Evolutionary conservation across 805 yeast genomes (phyloP).

Genomic region (Wickerhamiella siamensis): DNA sequence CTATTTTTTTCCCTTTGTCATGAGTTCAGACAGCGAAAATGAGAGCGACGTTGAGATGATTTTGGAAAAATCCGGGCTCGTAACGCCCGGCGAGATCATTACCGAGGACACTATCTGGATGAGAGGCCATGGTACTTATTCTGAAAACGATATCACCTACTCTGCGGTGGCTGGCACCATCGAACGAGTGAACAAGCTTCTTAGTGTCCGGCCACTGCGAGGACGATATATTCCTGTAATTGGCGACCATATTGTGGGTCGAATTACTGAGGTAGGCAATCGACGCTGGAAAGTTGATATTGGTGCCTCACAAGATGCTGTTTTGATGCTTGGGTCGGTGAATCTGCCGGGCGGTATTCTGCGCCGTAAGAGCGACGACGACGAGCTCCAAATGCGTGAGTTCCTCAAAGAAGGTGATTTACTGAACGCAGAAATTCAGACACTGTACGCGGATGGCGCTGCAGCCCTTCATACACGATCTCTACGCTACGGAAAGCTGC

Average conservation of each 20-base stretch:
- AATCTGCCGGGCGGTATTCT: slow-evolving; percentile 95
- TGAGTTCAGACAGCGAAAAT: background rate
- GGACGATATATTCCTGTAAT: slow-evolving; percentile 88
- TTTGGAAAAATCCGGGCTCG: slow-evolving; percentile 29
- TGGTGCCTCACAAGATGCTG: slow-evolving; percentile 88
- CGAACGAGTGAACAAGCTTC: slow-evolving; percentile 67
- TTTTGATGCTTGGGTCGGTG: slow-evolving; percentile 84
- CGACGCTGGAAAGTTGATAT: slow-evolving; percentile 95
- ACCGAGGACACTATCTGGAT: slow-evolving; percentile 95
- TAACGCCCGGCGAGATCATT: slow-evolving; percentile 93
- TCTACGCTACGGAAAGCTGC: slow-evolving; percentile 81
- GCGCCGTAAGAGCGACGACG: slow-evolving; percentile 86
- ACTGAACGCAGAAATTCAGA: slow-evolving; percentile 90
- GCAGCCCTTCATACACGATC: slow-evolving; percentile 94
- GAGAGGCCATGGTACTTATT: slow-evolving; percentile 95
- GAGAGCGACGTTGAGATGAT: slow-evolving; percentile 13
- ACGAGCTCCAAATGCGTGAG: slow-evolving; percentile 90
- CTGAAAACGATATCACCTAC: slow-evolving; percentile 50
- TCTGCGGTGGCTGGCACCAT: slow-evolving; percentile 90
- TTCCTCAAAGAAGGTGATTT: slow-evolving; percentile 92
- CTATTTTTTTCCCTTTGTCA: background rate
- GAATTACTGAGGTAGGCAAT: slow-evolving; percentile 86
- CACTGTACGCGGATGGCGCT: slow-evolving; percentile 74
- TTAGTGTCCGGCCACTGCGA: slow-evolving; percentile 72
- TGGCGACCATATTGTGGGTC: slow-evolving; percentile 90